Conservation (phyloP, 116 monocot species). For the Trichopus zeylanicus region DNA sequence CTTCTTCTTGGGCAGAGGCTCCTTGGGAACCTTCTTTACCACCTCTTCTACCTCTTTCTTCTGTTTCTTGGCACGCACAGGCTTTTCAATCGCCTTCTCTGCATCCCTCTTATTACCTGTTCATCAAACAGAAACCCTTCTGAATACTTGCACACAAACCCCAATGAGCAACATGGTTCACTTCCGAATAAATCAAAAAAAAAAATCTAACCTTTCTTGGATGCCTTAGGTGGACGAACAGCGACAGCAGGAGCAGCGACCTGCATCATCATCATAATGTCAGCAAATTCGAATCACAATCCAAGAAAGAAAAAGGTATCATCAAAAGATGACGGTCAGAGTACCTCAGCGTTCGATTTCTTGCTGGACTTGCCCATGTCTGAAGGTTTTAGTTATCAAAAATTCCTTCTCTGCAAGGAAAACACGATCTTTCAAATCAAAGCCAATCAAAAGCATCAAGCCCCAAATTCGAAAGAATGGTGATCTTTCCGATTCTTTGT, state of each 20-base stretch:
- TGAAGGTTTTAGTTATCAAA: neutral
- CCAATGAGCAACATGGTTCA: no score
- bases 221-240: neutral
- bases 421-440: no score
- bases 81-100: neutral
- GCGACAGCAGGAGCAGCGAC: neutral
- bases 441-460: no score
- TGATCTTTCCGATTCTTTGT: no score
- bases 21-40: neutral
- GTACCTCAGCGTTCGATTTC: conserved; percentile 1
- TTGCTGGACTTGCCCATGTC: conserved; percentile 5
- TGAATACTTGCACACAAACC: no score
- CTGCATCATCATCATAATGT: neutral
- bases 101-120: conserved; percentile 1
- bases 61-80: neutral
- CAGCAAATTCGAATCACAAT: no score
- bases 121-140: neutral
- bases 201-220: neutral
- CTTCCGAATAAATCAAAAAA: neutral
- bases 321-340: neutral
- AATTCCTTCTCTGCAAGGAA: neutral
- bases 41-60: conserved; percentile 3
- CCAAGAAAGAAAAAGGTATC: neutral
- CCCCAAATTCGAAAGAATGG: no score
- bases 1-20: neutral